Evolutionary conservation across 2,329 filamentous ascomycete genomes (phyloP), one percentile per base, ranked within the genome.

Genomic region (Penicillium rolfsii): DNA sequence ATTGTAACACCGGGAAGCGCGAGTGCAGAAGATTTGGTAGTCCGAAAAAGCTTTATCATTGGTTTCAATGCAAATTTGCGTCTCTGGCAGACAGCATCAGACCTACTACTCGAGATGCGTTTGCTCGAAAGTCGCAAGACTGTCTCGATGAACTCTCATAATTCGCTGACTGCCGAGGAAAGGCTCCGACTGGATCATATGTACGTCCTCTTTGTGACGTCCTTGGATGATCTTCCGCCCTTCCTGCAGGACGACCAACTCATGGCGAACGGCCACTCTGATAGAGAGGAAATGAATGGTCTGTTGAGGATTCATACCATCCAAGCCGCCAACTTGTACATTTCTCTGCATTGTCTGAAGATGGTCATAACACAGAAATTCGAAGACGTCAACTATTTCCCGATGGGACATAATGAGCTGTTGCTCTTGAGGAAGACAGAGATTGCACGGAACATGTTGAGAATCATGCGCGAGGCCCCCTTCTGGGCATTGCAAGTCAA

Each of bases 61-160:
- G 79, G 79, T 0, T 81, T 81, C 68, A 80, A 79, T 56, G 76
- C 77, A 8, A 79, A 79, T n/a, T 54, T 79, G 1, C 71, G 71
- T 0, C 70, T 80, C 0, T 80, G 78, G 78, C 73, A 79, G 38
- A 72, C 74, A 1, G 78, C 78, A 3, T 76, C 77, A 0, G 76
- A 80, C 50, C 62, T 80, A 0, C 55, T 80, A 0, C 59, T 80
- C 0, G 76, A 80, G 55, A 64, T 80, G 33, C 61, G 70, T 40
- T 36, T 67, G 45, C 35, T 63, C 11, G 56, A 63, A 5, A 61
- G 60, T 33, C 48, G 58, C 6, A 55, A 55, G 53, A 52, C 30
- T 19, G 30, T 35, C 5, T 28, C 40, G 14, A 19, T 63, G n/a
- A 41, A 57, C 50, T n/a, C 56, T 22, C 52, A 46, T 48, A 38